Evolutionary conservation across 371 early-diverging fungal species (phyloP).

Genomic region (Fennellomyces sp.): DNA sequence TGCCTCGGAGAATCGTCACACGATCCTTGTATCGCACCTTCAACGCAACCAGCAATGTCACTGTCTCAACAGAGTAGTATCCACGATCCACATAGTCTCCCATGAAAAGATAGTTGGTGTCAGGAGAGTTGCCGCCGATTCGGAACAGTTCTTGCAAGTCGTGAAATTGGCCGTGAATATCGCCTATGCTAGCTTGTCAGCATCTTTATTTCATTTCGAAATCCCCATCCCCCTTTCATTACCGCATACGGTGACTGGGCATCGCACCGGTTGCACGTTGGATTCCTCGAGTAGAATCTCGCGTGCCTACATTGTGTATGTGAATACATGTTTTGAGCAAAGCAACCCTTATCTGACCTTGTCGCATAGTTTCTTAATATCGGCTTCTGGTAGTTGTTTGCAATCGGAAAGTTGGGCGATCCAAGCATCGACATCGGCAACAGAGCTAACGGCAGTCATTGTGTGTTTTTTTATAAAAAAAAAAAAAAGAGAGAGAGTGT

Average conservation of each 20-base stretch:
- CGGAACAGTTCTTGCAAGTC: constrained; percentile 98
- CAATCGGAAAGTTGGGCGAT: constrained; percentile 88
- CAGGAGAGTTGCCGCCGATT: constrained; percentile 97
- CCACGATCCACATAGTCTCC: constrained; percentile 99
- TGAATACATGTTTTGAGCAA: no score
- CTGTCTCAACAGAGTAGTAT: constrained; percentile 97
- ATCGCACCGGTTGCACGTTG: constrained; percentile 92
- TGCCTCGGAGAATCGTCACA: constrained; percentile 97
- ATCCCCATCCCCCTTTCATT: no score
- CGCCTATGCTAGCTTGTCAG: no score
- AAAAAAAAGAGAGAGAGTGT: background rate
- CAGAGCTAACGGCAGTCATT: constrained; percentile 48
- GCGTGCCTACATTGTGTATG: no score
- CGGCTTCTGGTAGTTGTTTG: constrained; percentile 88
- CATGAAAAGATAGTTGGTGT: constrained; percentile 99
- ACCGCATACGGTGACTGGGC: constrained; percentile 97
- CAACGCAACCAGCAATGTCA: constrained; percentile 90
- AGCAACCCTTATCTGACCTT: no score
- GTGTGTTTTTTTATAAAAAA: background rate
- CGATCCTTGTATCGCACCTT: constrained; percentile 98
- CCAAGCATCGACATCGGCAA: constrained; percentile 82
- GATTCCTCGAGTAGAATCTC: constrained; percentile 93
- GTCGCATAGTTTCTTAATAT: constrained; percentile 96
- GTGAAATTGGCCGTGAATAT: constrained; percentile 99
- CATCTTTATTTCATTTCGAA: no score